phyloP scores from a whole-genome alignment of 805 yeast species.

The Sugiyamaella marilandica region DNA sequence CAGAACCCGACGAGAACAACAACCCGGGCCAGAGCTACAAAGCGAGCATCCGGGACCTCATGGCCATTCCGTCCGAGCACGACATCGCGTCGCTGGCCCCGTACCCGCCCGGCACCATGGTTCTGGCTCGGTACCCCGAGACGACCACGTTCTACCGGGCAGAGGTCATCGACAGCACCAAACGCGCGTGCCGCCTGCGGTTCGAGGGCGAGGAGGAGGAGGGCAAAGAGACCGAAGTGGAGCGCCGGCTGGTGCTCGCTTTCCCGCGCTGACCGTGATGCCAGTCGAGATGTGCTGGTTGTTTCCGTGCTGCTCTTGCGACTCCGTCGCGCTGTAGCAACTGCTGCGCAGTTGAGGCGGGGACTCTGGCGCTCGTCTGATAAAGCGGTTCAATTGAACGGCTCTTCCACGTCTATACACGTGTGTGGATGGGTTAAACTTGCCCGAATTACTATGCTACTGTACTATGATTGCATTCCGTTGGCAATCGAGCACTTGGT shows the following conservation, averaged over 20 bases:
- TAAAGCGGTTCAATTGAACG: too few species aligned
- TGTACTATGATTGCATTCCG: too few species aligned
- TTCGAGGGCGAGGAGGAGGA: conserved; percentile 98
- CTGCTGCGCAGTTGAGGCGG: too few species aligned
- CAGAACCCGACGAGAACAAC: conserved; percentile 92
- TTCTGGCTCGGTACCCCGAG: conserved; percentile 92
- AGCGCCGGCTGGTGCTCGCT: conserved; percentile 66
- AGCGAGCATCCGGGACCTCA: conserved; percentile 76
- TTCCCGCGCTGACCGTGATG: conserved; percentile 21
- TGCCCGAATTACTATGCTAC: too few species aligned
- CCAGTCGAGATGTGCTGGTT: too few species aligned
- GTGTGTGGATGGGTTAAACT: too few species aligned
- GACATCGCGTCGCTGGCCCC: conserved; percentile 34
- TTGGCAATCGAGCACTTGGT: too few species aligned
- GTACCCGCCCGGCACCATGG: conserved; percentile 74
- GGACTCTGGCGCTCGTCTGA: too few species aligned
- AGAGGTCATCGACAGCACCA: conserved; percentile 66
- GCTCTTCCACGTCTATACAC: too few species aligned
- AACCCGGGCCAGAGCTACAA: conserved; percentile 83
- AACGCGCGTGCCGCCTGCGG: conserved; percentile 69
- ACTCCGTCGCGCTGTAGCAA: too few species aligned
- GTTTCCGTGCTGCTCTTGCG: too few species aligned
- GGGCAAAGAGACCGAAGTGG: conserved; percentile 91
- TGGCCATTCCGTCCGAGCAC: conserved; percentile 50
- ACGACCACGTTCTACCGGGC: conserved; percentile 97